Evolutionary conservation across 306 rosid genomes (phyloP).

Genomic region (apple (Malus domestica)): ASM211411v1 NC_041794.1:35921001-35921500

Average conservation of each 20-base stretch:
- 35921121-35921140: background rate
- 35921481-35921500: slow-evolving; percentile 72
- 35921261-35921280: slow-evolving; percentile 1
- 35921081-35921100: background rate
- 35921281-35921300: slow-evolving; percentile 39
- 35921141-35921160: slow-evolving; percentile 40
- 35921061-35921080: background rate
- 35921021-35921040: background rate
- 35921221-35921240: slow-evolving; percentile 9
- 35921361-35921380: slow-evolving; percentile 48
- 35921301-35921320: slow-evolving; percentile 45
- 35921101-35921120: background rate
- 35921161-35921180: slow-evolving; percentile 81
- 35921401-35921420: slow-evolving; percentile 71
- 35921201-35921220: slow-evolving; percentile 25
- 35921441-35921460: slow-evolving; percentile 71
- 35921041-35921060: background rate
- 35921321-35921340: slow-evolving; percentile 63
- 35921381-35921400: slow-evolving; percentile 51
- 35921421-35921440: slow-evolving; percentile 83
- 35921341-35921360: slow-evolving; percentile 41
- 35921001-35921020: background rate
- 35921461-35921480: slow-evolving; percentile 45
- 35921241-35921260: background rate
- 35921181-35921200: slow-evolving; percentile 82